A percentile compares a stretch with the other conserved stretches of the same genome.
Conservation (phyloP, 306 rosid species). For the Rosa persica region DNA sequence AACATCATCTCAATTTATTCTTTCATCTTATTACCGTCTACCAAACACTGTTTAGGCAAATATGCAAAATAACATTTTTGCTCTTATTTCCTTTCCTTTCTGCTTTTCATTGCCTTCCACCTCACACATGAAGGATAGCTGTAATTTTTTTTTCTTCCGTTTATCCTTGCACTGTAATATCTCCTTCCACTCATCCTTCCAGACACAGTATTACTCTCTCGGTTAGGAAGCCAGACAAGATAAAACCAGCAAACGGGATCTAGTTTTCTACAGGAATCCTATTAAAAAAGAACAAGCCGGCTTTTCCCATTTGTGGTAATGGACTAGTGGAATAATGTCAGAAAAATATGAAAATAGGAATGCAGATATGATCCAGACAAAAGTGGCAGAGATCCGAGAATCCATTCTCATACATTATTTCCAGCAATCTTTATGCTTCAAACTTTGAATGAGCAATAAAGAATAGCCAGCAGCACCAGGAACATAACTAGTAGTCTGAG, state of each 20-base stretch:
- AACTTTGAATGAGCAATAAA: neutral
- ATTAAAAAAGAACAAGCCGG: neutral
- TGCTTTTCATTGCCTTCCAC: neutral
- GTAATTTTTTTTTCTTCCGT: neutral
- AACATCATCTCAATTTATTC: neutral
- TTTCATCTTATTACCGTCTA: neutral
- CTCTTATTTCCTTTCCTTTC: neutral
- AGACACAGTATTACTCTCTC: neutral
- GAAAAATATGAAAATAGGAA: constrained; percentile 15
- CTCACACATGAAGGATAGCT: neutral
- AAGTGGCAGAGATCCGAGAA: constrained; percentile 21
- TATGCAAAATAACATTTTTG: neutral
- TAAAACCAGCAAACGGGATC: neutral
- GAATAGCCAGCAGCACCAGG: constrained; percentile 6
- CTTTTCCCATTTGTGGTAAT: neutral
- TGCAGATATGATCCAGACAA: constrained; percentile 10
- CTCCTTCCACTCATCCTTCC: neutral
- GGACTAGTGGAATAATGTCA: neutral
- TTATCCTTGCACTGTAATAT: neutral
- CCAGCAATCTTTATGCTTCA: constrained; percentile 9
- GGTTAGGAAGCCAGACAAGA: neutral
- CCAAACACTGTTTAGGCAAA: neutral
- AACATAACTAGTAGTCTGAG: constrained; percentile 6
- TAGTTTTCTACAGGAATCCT: too few species aligned
- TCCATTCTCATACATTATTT: constrained; percentile 11